Base-by-base conservation (phyloP, 768 basidiomycete species). In the Podaxis rugospora region DNA sequence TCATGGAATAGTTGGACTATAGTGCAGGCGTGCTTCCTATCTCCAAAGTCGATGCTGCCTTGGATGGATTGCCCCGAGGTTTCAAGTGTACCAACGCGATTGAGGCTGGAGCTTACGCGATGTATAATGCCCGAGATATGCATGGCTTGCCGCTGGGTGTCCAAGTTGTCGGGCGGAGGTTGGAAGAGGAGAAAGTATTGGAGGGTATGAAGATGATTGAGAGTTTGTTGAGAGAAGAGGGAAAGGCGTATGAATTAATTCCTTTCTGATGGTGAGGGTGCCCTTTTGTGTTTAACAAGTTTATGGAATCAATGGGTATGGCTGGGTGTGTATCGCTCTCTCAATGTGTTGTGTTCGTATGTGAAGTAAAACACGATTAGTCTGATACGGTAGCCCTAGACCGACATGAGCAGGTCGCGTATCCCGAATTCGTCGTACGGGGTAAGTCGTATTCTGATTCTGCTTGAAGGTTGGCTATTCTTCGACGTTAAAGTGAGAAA, bases 151-250 rank as follows among this genome's bases (percentile, higher is more conserved):
- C 87, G 0, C 72, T 88, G 1, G 83, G 84, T 3, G 80, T 87
- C 1, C 85, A 88, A 65, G 74, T 88, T 14, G 76, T 87, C 0
- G 86, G 85, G 0, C 76, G 77, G 56, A 71, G 84, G 35, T 74
- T 87, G 36, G 83, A 86, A 65, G 87, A 89, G 67, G 87, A 89
- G 69, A 83, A 83, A 62, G 86, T 86, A 0, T 62, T 88, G 40
- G 78, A 79, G 57, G 84, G 82, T 2, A 86, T 87, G 81, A 78
- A 82, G 64, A 72, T 83, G 5, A 74, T 88, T 51, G 75, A 84
- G 39, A 36, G 32, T 13, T 59, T 75, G 32, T 61, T 79, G 59
- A 67, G 62, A 47, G 58, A 59, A 25, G 71, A 71, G 11, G 74
- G 71, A 13, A 62, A 39, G 23, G 52, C 11, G n/a, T 61, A 61